These are phyloP conservation scores for Diaporthe velutina DNA, from an alignment of 2,329 filamentous ascomycete genomes.

Conservation along the genomic window DNA sequence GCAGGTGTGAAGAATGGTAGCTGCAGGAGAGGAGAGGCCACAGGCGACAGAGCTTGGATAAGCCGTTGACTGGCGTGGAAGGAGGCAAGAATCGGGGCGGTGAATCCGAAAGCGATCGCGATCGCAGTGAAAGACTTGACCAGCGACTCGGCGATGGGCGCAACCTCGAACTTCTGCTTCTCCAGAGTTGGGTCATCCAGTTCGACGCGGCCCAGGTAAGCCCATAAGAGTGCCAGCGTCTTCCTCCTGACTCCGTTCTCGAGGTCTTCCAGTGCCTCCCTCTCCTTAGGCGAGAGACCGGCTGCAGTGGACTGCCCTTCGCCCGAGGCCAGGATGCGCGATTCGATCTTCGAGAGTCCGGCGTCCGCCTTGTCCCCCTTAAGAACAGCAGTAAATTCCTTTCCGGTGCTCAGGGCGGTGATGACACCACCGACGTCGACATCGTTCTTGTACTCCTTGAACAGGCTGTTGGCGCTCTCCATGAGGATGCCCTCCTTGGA, in stretches of 20 bases:
- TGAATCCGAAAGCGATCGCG: conserved; percentile 87
- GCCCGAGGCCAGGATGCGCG: conserved; percentile 77
- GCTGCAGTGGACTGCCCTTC: conserved; percentile 63
- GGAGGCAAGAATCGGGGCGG: conserved; percentile 83
- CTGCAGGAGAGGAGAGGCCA: conserved; percentile 89
- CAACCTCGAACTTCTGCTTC: conserved; percentile 89
- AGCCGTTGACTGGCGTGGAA: conserved; percentile 88
- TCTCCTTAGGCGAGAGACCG: conserved; percentile 80
- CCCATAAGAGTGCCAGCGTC: conserved; percentile 91
- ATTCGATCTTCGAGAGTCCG: conserved; percentile 86
- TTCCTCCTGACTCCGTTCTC: conserved; percentile 87
- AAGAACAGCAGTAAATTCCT: conserved; percentile 84
- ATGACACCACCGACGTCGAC: conserved; percentile 86
- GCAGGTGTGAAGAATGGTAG: conserved; percentile 85
- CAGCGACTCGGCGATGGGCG: conserved; percentile 85
- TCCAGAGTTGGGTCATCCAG: conserved; percentile 83
- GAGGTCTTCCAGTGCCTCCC: conserved; percentile 80
- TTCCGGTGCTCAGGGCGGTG: conserved; percentile 83
- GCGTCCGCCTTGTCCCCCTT: conserved; percentile 83
- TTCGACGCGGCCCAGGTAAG: conserved; percentile 90
- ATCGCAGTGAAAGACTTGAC: conserved; percentile 91
- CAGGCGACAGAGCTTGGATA: conserved; percentile 89
- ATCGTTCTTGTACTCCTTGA: conserved; percentile 90
- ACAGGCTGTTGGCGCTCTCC: conserved; percentile 93
- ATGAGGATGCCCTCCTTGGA: conserved; percentile 95